A percentile compares a stretch with the other conserved stretches of the same genome.
phyloP scores from a whole-genome alignment of 495 filamentous ascomycete species.

The Acidomyces sp. region DNA sequence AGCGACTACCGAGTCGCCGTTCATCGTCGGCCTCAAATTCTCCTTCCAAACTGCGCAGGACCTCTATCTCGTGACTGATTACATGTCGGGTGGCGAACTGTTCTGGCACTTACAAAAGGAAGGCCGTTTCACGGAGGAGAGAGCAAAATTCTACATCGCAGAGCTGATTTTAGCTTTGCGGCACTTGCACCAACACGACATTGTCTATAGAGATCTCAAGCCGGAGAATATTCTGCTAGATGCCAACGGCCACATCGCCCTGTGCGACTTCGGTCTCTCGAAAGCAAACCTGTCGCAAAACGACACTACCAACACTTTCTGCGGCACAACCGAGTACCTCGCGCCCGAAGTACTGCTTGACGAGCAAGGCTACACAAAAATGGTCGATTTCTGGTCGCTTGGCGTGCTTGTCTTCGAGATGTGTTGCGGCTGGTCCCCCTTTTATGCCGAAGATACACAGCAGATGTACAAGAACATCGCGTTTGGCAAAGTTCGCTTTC shows the following conservation, averaged over 20 bases:
- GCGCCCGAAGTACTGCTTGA: constrained; percentile 91
- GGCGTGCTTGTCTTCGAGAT: constrained; percentile 98
- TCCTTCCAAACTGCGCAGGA: constrained; percentile 97
- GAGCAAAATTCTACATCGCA: constrained; percentile 97
- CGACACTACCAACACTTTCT: constrained; percentile 97
- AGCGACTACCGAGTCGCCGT: constrained; percentile 87
- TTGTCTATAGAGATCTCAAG: constrained; percentile 89
- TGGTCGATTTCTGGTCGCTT: constrained; percentile 99
- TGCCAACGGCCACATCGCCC: constrained; percentile 72
- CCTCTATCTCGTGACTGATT: constrained; percentile 96
- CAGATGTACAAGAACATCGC: constrained; percentile 99
- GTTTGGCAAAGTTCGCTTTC: constrained; percentile 95
- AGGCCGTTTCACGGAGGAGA: constrained; percentile 83
- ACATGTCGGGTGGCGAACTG: constrained; percentile 96
- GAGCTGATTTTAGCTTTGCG: constrained; percentile 92
- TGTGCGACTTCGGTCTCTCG: constrained; percentile 84
- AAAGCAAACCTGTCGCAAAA: constrained; percentile 95
- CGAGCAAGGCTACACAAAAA: constrained; percentile 97
- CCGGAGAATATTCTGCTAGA: constrained; percentile 77
- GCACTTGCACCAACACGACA: constrained; percentile 90
- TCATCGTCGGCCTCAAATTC: constrained; percentile 96
- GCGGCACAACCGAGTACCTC: constrained; percentile 94
- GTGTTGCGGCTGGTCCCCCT: constrained; percentile 98
- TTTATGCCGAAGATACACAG: constrained; percentile 97
- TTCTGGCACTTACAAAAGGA: constrained; percentile 99